Percentiles rank a stretch among this genome's conserved stretches.
phyloP scores from a whole-genome alignment of 768 basidiomycete genomes.

The Sistotremastrum niveocremeum region DNA sequence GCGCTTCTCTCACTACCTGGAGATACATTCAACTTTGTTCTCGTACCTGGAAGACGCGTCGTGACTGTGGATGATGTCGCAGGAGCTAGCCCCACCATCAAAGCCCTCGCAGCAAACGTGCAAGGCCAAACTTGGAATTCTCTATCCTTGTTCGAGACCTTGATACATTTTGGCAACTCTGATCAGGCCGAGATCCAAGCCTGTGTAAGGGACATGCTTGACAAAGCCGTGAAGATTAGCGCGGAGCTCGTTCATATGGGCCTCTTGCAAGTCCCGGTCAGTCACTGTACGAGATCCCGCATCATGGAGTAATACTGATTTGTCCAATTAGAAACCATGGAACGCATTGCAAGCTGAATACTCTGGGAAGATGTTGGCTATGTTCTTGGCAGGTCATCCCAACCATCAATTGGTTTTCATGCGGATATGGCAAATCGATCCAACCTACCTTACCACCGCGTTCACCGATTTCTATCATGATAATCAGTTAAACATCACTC shows the following conservation, averaged over 20 bases:
- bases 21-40: slow-evolving; percentile 88
- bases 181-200: slow-evolving; percentile 57
- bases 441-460: slow-evolving; percentile 71
- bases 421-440: slow-evolving; percentile 87
- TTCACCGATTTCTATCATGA: slow-evolving; percentile 89
- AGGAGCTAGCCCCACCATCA: slow-evolving; percentile 79
- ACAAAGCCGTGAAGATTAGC: slow-evolving; percentile 86
- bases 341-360: slow-evolving; percentile 81
- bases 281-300: slow-evolving; percentile 17
- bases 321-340: slow-evolving; percentile 60
- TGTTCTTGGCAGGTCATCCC: slow-evolving; percentile 87
- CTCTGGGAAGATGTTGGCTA: slow-evolving; percentile 66
- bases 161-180: slow-evolving; percentile 67
- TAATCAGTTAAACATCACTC: slow-evolving; percentile 83
- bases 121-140: slow-evolving; percentile 95
- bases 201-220: slow-evolving; percentile 81
- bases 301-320: slow-evolving; percentile 5
- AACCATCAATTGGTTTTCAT: slow-evolving; percentile 96
- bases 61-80: slow-evolving; percentile 85
- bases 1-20: slow-evolving; percentile 78
- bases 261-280: slow-evolving; percentile 75
- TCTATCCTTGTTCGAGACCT: slow-evolving; percentile 74
- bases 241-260: slow-evolving; percentile 94
- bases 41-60: slow-evolving; percentile 68
- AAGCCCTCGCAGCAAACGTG: slow-evolving; percentile 77